Evolutionary conservation across 768 basidiomycete genomes (phyloP).

Genomic region (Lyophyllum shimeji): DNA sequence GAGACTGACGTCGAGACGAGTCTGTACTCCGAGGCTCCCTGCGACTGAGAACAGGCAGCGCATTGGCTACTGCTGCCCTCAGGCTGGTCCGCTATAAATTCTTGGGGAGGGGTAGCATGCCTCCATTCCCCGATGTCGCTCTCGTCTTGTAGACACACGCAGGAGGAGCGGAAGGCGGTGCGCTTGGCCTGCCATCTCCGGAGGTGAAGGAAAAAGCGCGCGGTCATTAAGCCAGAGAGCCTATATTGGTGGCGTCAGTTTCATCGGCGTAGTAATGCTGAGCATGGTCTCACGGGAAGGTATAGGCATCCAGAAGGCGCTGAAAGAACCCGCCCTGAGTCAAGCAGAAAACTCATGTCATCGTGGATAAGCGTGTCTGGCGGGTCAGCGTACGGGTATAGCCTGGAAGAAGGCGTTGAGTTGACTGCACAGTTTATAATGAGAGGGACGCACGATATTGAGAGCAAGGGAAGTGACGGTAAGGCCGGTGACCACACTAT

Average conservation of each 20-base stretch:
- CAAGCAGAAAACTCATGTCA: background rate
- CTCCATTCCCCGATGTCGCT: too few species aligned
- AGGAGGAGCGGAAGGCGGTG: background rate
- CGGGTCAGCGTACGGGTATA: constrained; percentile 16
- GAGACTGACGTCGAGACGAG: background rate
- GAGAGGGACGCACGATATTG: constrained; percentile 21
- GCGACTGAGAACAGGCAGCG: too few species aligned
- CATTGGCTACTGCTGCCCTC: too few species aligned
- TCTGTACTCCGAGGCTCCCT: too few species aligned
- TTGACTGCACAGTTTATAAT: background rate
- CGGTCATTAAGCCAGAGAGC: constrained; percentile 17
- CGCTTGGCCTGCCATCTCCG: constrained; percentile 15
- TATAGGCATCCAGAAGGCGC: constrained; percentile 24
- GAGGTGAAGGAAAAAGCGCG: constrained; percentile 17
- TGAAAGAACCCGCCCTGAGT: constrained; percentile 26
- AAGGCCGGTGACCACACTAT: constrained; percentile 22
- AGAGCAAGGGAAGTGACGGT: constrained; percentile 23
- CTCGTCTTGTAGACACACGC: too few species aligned
- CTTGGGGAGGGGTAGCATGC: too few species aligned
- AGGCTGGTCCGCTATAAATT: too few species aligned
- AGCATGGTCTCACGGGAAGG: constrained; percentile 20
- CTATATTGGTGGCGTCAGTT: background rate
- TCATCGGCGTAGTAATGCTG: background rate
- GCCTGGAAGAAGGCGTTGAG: constrained; percentile 6
- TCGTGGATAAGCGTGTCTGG: background rate